phyloP scores from a whole-genome alignment of 2,329 filamentous ascomycete genomes.

The Metarhizium anisopliae region DNA sequence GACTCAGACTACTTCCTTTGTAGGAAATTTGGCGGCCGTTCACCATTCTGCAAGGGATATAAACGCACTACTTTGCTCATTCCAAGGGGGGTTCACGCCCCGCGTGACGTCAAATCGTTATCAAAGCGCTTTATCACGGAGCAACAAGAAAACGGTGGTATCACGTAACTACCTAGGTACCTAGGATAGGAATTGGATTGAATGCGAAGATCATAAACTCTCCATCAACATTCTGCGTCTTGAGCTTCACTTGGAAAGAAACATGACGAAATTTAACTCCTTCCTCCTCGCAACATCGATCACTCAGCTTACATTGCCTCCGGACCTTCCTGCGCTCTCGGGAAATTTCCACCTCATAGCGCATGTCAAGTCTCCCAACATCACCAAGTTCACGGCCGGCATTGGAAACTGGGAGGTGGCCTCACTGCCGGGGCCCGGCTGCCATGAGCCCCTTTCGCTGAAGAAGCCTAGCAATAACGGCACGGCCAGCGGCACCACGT shows the following conservation, averaged over 20 bases:
- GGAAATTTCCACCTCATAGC: conserved; percentile 2
- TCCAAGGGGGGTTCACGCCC: too few species aligned
- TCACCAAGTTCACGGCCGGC: conserved; percentile 2
- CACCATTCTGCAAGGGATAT: too few species aligned
- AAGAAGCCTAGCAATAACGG: not conserved
- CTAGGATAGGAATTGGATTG: too few species aligned
- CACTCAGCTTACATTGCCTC: not conserved
- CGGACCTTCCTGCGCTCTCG: not conserved
- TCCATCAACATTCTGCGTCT: too few species aligned
- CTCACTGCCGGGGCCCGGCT: not conserved
- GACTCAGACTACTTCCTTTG: too few species aligned
- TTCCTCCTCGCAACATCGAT: not conserved
- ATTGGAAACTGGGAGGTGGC: conserved; percentile 5
- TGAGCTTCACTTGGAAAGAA: not conserved
- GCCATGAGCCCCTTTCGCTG: conserved; percentile 2
- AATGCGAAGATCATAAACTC: not conserved
- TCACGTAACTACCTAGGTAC: too few species aligned
- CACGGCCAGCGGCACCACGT: not conserved
- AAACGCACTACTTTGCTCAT: too few species aligned
- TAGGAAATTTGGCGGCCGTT: too few species aligned
- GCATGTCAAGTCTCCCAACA: conserved; percentile 2
- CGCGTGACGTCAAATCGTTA: too few species aligned
- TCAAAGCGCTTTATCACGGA: too few species aligned
- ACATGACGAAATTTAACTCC: not conserved
- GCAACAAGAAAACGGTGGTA: too few species aligned